Conservation (phyloP, 2,329 filamentous ascomycete species). For the Colletotrichum acutatum region DNA sequence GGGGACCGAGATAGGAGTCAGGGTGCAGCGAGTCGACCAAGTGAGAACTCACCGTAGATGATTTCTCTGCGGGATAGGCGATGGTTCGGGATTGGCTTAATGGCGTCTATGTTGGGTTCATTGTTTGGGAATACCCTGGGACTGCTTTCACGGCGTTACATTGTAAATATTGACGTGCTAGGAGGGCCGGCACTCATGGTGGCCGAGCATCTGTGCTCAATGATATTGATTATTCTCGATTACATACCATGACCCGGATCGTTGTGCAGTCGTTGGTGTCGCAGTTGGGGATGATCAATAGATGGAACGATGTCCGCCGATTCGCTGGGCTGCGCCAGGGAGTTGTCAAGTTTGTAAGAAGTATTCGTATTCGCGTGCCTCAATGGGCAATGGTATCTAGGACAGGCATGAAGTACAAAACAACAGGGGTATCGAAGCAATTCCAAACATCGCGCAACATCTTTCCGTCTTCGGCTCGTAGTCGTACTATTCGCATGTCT, state of each 20-base stretch:
- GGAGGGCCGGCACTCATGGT: not conserved
- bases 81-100: not conserved
- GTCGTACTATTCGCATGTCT: not conserved
- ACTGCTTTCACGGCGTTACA: not conserved
- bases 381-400: not conserved
- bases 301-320: not conserved
- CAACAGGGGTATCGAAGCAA: conserved; percentile 19
- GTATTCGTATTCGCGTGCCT: conserved; percentile 13
- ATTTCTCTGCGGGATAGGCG: not conserved
- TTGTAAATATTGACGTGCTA: not conserved
- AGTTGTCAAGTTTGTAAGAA: not conserved
- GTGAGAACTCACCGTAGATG: not conserved
- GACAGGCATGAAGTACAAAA: not conserved
- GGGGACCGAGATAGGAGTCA: not conserved
- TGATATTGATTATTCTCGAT: not conserved
- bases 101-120: not conserved
- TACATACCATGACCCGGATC: not conserved
- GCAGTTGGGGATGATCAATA: not conserved
- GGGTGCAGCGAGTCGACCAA: not conserved
- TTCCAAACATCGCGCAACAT: conserved; percentile 1
- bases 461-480: not conserved
- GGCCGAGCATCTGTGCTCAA: not conserved
- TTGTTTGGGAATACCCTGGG: conserved; percentile 7
- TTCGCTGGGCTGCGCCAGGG: not conserved
- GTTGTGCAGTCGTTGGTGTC: not conserved